phyloP scores from a whole-genome alignment of 176 grass and related monocot species.

The Olyra latifolia region DNA sequence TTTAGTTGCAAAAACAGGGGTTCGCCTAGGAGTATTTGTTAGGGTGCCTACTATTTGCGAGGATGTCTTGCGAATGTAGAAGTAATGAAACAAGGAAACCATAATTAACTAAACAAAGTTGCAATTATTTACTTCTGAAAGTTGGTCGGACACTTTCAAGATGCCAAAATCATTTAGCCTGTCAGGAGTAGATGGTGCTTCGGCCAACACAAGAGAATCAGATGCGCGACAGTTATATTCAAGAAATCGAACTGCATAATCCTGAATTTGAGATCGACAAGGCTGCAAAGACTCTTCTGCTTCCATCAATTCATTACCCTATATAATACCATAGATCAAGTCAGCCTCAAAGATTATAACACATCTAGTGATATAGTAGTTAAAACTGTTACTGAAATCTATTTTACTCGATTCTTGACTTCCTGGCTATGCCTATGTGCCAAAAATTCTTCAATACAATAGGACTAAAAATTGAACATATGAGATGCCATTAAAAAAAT shows the following conservation, averaged over 20 bases:
- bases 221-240: slow-evolving; percentile 58
- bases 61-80: background rate
- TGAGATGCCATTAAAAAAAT: background rate
- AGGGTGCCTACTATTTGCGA: background rate
- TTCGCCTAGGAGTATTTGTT: slow-evolving; percentile 14
- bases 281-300: slow-evolving; percentile 9
- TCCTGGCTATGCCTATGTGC: background rate
- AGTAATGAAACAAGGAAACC: slow-evolving; percentile 20
- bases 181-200: slow-evolving; percentile 82
- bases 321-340: slow-evolving; percentile 33
- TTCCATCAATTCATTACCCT: slow-evolving; percentile 32
- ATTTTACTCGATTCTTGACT: background rate
- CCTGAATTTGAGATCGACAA: slow-evolving; percentile 47
- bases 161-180: slow-evolving; percentile 68
- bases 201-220: slow-evolving; percentile 49
- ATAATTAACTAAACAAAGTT: slow-evolving; percentile 21
- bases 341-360: slow-evolving; percentile 18
- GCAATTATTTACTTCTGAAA: slow-evolving; percentile 60
- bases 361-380: slow-evolving; percentile 16
- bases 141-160: slow-evolving; percentile 71
- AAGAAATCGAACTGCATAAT: slow-evolving; percentile 85
- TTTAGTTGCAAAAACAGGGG: slow-evolving; percentile 7
- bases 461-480: slow-evolving; percentile 6
- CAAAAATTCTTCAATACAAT: slow-evolving; percentile 19
- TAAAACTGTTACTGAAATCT: background rate